Evolutionary conservation across 2,329 filamentous ascomycete species (phyloP), one percentile per base, ranked within the genome.

Genomic region (Xylaria sp.): DNA sequence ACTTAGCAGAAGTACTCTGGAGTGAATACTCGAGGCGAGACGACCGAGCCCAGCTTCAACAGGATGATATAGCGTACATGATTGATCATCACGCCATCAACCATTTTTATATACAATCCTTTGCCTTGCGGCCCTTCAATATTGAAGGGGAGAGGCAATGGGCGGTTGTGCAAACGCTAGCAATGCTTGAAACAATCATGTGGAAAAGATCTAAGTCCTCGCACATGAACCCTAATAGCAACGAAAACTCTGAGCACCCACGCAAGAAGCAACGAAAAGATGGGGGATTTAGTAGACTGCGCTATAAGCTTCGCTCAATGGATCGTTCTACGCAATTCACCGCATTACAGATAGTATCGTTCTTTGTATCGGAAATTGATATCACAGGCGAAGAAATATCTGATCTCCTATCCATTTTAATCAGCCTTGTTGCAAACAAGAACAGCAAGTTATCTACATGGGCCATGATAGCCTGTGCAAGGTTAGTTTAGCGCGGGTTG

Each of bases 381-480:
- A 77, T 88, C 0, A 79, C 83, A 3, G 73, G 81, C 39, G 86
- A 90, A 39, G 86, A 88, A 12, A 81, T 91, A 32, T 79, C 81
- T 5, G 83, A 85, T 0, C 78, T 91, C 3, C 77, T 96, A 2
- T 83, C 85, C 9, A 85, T 87, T 52, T 81, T 97, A 18, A 81
- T 85, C 18, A 79, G 82, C 12, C 84, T 87, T 63, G 88, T 92
- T 52, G 85, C 88, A 10, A 92, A 96, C 76, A 94, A 97, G 75
- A 90, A 91, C 73, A 81, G 82, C 15, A 80, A 81, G 9, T 83
- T 91, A 50, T 88, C 90, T 8, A 93, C 90, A 0, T 99, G 96
- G 96, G 91, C 94, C 20, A 89, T 97, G 83, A 80, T 98, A 62
- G 91, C 90, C n/a, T 89, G 94, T 77, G 85, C 93, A 71, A 93